phyloP scores from a whole-genome alignment of 345 rosid genomes.

The Heritiera fomes region DNA sequence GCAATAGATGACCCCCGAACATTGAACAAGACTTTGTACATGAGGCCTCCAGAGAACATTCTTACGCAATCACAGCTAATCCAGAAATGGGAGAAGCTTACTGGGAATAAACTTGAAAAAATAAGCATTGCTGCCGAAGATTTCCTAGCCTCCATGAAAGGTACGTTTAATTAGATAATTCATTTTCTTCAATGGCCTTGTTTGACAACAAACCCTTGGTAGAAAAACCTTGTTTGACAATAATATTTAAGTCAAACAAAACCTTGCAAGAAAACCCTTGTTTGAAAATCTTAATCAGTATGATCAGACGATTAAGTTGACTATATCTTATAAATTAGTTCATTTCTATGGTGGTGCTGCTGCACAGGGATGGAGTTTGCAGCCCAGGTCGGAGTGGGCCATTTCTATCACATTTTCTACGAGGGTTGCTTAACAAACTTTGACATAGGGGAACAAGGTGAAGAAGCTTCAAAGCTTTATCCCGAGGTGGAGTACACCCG shows the following conservation, averaged over 20 bases:
- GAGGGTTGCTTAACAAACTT: slow-evolving; percentile 83
- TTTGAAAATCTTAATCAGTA: too few species aligned
- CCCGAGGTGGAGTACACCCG: slow-evolving; percentile 70
- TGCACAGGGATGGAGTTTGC: slow-evolving; percentile 56
- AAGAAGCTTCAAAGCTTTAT: slow-evolving; percentile 79
- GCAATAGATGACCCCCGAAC: slow-evolving; percentile 71
- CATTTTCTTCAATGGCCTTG: not conserved
- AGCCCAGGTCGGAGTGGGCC: slow-evolving; percentile 65
- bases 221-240: too few species aligned
- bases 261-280: too few species aligned
- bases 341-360: not conserved
- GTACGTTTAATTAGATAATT: slow-evolving; percentile 20
- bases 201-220: not conserved
- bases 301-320: too few species aligned
- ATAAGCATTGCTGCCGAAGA: slow-evolving; percentile 41
- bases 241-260: too few species aligned
- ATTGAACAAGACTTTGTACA: slow-evolving; percentile 60
- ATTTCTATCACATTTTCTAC: slow-evolving; percentile 78
- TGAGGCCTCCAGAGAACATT: slow-evolving; percentile 56
- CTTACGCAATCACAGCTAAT: slow-evolving; percentile 61
- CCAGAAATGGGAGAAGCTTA: slow-evolving; percentile 69
- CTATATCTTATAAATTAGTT: too few species aligned
- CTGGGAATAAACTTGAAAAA: slow-evolving; percentile 48
- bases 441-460: slow-evolving; percentile 57
- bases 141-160: slow-evolving; percentile 65